phyloP scores from a whole-genome alignment of 1,139 yeast genomes.

The Geotrichum reessii region DNA sequence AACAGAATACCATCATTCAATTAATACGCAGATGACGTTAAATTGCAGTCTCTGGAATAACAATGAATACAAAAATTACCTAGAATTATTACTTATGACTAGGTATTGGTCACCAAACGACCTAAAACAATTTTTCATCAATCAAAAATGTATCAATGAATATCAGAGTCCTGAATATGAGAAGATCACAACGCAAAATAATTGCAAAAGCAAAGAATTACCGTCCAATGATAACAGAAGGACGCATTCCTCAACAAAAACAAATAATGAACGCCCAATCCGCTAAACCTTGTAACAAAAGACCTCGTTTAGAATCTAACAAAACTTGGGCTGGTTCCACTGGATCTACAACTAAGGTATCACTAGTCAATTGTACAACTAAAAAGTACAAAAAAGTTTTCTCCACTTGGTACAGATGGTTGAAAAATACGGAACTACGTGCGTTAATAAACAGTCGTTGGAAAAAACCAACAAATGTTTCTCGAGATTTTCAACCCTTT shows the following conservation, averaged over 20 bases:
- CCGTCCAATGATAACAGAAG: neutral
- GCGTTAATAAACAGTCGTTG: neutral
- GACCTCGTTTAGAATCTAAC: too few species aligned
- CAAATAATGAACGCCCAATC: neutral
- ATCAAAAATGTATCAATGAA: neutral
- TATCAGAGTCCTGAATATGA: neutral
- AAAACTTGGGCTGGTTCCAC: neutral
- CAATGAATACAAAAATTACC: neutral
- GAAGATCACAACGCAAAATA: neutral
- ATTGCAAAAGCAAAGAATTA: neutral
- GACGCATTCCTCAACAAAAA: neutral
- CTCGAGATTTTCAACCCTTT: neutral
- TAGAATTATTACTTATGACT: neutral
- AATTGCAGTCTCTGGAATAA: neutral
- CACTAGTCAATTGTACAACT: neutral
- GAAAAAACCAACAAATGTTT: neutral
- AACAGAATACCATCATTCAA: neutral
- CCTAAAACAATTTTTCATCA: neutral
- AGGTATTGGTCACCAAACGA: neutral
- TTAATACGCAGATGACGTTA: neutral
- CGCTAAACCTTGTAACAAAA: neutral
- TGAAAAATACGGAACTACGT: too few species aligned
- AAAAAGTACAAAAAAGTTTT: neutral
- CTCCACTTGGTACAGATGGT: neutral
- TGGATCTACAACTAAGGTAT: neutral